Base-by-base conservation (phyloP, 2,329 filamentous ascomycete genomes). In the Colletotrichum magnum region DNA sequence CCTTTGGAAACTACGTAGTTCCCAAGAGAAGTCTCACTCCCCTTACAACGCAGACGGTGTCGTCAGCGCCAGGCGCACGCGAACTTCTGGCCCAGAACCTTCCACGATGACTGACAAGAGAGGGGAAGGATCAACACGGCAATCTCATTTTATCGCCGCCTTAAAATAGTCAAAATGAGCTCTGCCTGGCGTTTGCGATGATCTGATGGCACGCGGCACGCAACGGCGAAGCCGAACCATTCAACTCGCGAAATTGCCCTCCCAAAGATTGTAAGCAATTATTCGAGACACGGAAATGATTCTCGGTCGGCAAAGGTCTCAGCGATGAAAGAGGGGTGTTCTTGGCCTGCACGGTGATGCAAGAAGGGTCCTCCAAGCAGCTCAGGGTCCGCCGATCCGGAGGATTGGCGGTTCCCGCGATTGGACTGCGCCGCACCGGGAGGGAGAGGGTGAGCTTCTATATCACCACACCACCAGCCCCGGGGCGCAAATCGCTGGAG, bases 361-460 rank as follows among this genome's bases (percentile, higher is more conserved):
- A 45, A 56, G 64, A 64, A 70, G 64, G 64, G 68, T 68, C 53
- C 47, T 24, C 32, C 32, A 36, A 43, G 24, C n/a, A 48, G 39
- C n/a, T 28, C 28, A 5, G 53, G 58, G 52, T 39, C 18, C 21
- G 68, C 32, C 47, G 68, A 70, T 70, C 68, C 16, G 43, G 64
- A 12, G 26, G 53, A 45, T 21, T 32, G 21, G 18, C 6, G 5
- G 21, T 5, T 3, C 24, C 9, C 32, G 6, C 18, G 3, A 68
- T 64, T 70, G 64, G 68, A 50, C 68, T 70, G 52, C n/a, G 68
- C 64, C 58, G 58, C 58, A 43, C 58, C 32, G 32, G 32, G 32
- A 10, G 6, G 4, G 21, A 16, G 51, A 10, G 45, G 45, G 18
- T 10, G n/a, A 16, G 26, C 9, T 1, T n/a, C 47, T 51, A 68